Conservation (phyloP, 805 yeast species). For the Kuraishia cidri region DNA sequence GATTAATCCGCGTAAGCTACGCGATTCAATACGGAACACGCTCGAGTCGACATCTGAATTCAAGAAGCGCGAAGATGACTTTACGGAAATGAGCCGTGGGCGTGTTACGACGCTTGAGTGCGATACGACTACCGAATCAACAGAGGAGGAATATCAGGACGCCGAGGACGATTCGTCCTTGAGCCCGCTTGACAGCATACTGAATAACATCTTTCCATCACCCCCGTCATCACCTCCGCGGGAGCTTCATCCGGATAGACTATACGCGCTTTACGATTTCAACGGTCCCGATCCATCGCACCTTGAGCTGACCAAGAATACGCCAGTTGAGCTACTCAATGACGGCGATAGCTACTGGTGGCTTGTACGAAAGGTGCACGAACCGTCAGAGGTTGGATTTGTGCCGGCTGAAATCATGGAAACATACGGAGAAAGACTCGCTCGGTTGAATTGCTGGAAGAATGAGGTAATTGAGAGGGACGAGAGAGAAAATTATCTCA, state of each 20-base stretch:
- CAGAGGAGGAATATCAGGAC: too few relatives aligned
- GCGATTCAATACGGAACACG: too few relatives aligned
- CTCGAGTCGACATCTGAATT: too few relatives aligned
- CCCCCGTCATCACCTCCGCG: constrained; percentile 77
- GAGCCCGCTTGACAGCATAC: constrained; percentile 24
- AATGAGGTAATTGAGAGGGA: constrained; percentile 62
- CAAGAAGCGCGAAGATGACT: too few relatives aligned
- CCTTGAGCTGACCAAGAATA: constrained; percentile 71
- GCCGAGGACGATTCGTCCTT: neutral
- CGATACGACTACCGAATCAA: too few relatives aligned
- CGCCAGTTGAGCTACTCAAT: constrained; percentile 71
- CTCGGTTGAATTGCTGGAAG: constrained; percentile 85
- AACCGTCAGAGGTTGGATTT: constrained; percentile 72
- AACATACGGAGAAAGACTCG: constrained; percentile 84
- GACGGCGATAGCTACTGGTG: constrained; percentile 97
- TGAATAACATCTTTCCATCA: constrained; percentile 35
- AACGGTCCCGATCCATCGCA: constrained; percentile 92
- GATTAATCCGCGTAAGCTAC: too few relatives aligned
- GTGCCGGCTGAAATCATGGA: constrained; percentile 96
- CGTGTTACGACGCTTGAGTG: too few relatives aligned
- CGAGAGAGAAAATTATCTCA: constrained; percentile 15
- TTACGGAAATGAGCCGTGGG: too few relatives aligned
- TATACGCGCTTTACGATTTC: constrained; percentile 84
- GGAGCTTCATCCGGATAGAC: constrained; percentile 72
- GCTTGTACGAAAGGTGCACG: constrained; percentile 49